Base-by-base conservation (phyloP, 2,329 filamentous ascomycete species). In the Nemania serpens region DNA sequence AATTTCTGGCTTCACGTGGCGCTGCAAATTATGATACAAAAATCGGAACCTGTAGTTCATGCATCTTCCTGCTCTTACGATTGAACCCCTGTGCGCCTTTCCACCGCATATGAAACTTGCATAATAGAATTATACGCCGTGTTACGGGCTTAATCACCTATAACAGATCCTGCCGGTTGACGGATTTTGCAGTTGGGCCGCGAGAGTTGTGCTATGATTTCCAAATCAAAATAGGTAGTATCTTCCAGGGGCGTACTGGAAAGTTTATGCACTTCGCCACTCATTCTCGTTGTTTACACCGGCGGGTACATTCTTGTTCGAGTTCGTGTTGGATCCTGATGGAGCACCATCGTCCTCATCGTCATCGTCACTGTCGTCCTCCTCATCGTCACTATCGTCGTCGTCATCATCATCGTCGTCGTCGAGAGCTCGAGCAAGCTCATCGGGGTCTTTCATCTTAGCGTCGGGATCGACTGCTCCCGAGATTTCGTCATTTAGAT, bases 401-500 rank as follows among this genome's bases (percentile, higher is more conserved):
- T 84, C 81, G 18, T 55, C 70, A 62, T 84, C 81, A 34, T 55
- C 70, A 61, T 79, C 81, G 2, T 84, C 82, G 5, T 84, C 81
- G 11, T 57, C 82, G 43, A 89, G 75, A 10, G 81, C 85, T 59
- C 78, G 79, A 1, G 86, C 86, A 57, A 89, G 77, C 73, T 89
- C 87, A 70, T 89, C 86, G 0, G 86, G 86, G 63, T 89, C 86
- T 65, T 81, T 80, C 85, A 89, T 88, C 77, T 81, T 86, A 39
- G 86, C 86, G 69, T 88, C 86, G 0, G 85, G 83, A 67, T 88
- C 86, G 5, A 83, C 76, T 33, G 74, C 74, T 2, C 75, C 76
- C 34, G 60, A 66, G 25, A 83, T 72, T 55, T 79, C 76, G 48
- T 82, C 77, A 17, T 76, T 75, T 10, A 68, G 70, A 15, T 71